Evolutionary conservation across 352 stramenopile species (phyloP).

Genomic region (Peronospora destructor): DNA sequence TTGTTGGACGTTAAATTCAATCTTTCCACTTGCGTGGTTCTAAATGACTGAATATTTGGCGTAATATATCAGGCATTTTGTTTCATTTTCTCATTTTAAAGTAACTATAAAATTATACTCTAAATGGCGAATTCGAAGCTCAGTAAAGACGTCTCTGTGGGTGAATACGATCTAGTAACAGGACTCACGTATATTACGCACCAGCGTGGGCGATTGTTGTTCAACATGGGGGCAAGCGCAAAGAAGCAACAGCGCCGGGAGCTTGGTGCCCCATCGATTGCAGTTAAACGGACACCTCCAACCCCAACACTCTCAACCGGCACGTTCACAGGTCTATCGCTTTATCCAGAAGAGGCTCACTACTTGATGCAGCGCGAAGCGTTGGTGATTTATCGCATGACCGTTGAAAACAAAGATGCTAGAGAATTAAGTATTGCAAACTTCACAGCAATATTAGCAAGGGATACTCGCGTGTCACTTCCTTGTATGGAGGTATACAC

Average conservation of each 20-base stretch:
- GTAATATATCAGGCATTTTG: neutral
- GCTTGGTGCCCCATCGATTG: neutral
- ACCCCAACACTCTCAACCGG: constrained; percentile 24
- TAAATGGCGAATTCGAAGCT: neutral
- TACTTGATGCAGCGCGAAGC: constrained; percentile 57
- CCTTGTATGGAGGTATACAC: constrained; percentile 48
- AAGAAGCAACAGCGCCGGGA: constrained; percentile 30
- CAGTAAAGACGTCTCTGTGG: constrained; percentile 50
- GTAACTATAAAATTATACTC: neutral
- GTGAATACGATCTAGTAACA: constrained; percentile 46
- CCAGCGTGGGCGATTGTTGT: constrained; percentile 64
- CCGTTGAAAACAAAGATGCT: constrained; percentile 3
- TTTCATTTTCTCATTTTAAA: neutral
- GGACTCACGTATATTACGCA: constrained; percentile 63
- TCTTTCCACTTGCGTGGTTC: too few relatives aligned
- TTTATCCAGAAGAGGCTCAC: constrained; percentile 64
- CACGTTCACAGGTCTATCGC: constrained; percentile 44
- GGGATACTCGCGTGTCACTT: constrained; percentile 25
- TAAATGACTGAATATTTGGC: too few relatives aligned
- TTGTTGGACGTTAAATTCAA: too few relatives aligned
- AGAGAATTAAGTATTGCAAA: constrained; percentile 18
- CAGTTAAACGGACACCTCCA: constrained; percentile 4
- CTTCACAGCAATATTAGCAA: constrained; percentile 29
- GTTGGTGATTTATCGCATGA: constrained; percentile 35
- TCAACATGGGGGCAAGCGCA: constrained; percentile 58